These are phyloP conservation scores for Fusarium tuaranense DNA, from an alignment of 2,329 filamentous ascomycete species.

Conservation along the genomic window DNA sequence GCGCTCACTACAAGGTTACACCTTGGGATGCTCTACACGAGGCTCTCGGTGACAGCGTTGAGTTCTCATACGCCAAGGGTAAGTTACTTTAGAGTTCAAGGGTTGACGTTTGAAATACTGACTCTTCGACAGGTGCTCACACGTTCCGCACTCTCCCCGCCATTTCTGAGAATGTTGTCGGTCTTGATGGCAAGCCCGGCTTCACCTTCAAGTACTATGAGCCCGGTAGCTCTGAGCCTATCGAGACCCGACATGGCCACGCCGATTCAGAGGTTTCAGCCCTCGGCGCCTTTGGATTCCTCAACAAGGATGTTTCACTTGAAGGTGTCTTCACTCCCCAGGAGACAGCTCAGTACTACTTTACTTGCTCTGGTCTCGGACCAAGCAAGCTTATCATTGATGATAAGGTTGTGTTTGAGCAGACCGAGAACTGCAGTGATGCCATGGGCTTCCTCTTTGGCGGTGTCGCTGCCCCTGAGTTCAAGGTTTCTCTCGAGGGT, in stretches of 20 bases:
- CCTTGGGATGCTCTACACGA: slow-evolving; percentile 49
- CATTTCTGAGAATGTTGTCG: slow-evolving; percentile 44
- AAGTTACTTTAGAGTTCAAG: slow-evolving; percentile 4
- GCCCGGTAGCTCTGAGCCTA: slow-evolving; percentile 40
- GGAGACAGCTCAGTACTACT: slow-evolving; percentile 48
- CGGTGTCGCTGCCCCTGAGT: slow-evolving; percentile 45
- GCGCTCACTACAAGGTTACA: slow-evolving; percentile 50
- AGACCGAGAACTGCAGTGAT: slow-evolving; percentile 47
- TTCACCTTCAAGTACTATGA: slow-evolving; percentile 49
- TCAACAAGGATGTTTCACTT: slow-evolving; percentile 45
- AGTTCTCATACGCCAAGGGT: slow-evolving; percentile 48
- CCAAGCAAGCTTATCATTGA: slow-evolving; percentile 48
- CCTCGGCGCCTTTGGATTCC: slow-evolving; percentile 36
- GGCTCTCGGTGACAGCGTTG: slow-evolving; percentile 41
- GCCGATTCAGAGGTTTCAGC: slow-evolving; percentile 42
- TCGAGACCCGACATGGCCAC: slow-evolving; percentile 40
- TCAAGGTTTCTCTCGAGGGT: slow-evolving; percentile 44
- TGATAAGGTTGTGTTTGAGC: slow-evolving; percentile 47
- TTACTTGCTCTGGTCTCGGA: slow-evolving; percentile 48
- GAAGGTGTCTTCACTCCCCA: slow-evolving; percentile 47
- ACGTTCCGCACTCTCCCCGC: slow-evolving; percentile 42
- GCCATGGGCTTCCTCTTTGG: slow-evolving; percentile 52
- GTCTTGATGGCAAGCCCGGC: slow-evolving; percentile 48
- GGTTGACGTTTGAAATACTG: background rate
- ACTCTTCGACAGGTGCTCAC: slow-evolving; percentile 36